Conservation (phyloP, 345 rosid genomes). For the Eutrema yunnanense region DNA sequence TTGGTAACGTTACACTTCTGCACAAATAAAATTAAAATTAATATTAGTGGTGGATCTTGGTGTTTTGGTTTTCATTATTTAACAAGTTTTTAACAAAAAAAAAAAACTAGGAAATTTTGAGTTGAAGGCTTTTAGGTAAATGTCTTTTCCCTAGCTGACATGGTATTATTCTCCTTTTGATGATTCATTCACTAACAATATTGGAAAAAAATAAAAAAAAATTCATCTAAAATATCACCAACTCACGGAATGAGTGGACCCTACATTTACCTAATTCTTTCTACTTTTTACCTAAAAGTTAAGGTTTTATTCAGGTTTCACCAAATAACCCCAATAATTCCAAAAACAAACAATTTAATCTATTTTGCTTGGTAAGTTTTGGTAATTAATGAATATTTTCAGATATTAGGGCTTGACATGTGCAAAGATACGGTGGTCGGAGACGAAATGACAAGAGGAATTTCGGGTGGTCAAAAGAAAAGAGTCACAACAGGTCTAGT, state of each 20-base stretch:
- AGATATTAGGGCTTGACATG: constrained; percentile 83
- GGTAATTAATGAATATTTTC: background rate
- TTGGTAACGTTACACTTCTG: too few relatives aligned
- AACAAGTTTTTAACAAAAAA: too few relatives aligned
- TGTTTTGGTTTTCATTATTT: too few relatives aligned
- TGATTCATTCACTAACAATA: background rate
- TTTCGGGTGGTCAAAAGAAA: constrained; percentile 89
- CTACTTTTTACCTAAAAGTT: constrained; percentile 10
- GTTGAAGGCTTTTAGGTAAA: background rate
- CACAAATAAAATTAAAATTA: too few relatives aligned
- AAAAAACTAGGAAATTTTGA: background rate
- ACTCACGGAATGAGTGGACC: constrained; percentile 9
- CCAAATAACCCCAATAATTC: constrained; percentile 12
- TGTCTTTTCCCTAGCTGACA: background rate
- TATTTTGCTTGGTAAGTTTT: background rate
- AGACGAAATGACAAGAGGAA: constrained; percentile 73
- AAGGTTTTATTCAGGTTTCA: background rate
- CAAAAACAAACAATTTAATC: background rate
- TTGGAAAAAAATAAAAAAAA: too few relatives aligned
- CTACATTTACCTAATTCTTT: background rate
- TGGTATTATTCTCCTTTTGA: background rate
- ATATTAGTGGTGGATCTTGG: too few relatives aligned
- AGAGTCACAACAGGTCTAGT: constrained; percentile 78
- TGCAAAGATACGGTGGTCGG: constrained; percentile 84
- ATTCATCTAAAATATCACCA: background rate